Evolutionary conservation across 768 basidiomycete species (phyloP).

Genomic region (Tylopilus felleus): DNA sequence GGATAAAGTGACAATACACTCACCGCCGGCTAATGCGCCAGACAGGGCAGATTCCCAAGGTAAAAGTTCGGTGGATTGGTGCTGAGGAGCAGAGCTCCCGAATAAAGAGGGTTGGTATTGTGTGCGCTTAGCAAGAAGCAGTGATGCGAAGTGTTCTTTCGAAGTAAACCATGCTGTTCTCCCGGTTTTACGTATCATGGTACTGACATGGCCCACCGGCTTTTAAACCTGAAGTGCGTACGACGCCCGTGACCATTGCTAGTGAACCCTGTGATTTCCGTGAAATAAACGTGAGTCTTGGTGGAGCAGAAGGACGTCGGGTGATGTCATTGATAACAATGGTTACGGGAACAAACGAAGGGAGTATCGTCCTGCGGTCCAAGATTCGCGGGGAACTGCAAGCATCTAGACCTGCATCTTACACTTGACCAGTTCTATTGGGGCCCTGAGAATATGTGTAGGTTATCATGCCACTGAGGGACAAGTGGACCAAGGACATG

Average conservation of each 20-base stretch:
- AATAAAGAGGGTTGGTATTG: conserved; percentile 2
- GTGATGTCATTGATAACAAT: neutral
- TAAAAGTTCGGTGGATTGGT: neutral
- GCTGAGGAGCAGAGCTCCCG: neutral
- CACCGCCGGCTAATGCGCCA: neutral
- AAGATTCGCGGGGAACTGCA: conserved; percentile 10
- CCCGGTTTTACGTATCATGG: conserved; percentile 83
- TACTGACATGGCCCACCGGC: conserved; percentile 86
- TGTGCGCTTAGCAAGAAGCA: conserved; percentile 51
- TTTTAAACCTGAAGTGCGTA: conserved; percentile 47
- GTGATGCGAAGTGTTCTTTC: conserved; percentile 70
- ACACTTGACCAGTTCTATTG: conserved; percentile 77
- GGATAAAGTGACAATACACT: conserved; percentile 86
- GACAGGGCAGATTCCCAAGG: neutral
- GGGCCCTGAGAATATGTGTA: conserved; percentile 52
- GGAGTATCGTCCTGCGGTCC: conserved; percentile 9
- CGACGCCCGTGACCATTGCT: conserved; percentile 43
- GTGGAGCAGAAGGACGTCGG: conserved; percentile 5
- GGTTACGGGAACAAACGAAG: conserved; percentile 5
- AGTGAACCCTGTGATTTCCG: conserved; percentile 48
- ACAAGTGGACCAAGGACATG: conserved; percentile 48
- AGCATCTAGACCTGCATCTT: conserved; percentile 65
- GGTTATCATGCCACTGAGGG: neutral
- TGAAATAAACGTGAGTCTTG: conserved; percentile 6
- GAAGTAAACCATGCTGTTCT: conserved; percentile 82